Percentiles rank a stretch among this genome's conserved stretches.
These are phyloP conservation scores for Phoma sp. DNA, from an alignment of 2,329 filamentous ascomycete genomes.

Conservation along the genomic window DNA sequence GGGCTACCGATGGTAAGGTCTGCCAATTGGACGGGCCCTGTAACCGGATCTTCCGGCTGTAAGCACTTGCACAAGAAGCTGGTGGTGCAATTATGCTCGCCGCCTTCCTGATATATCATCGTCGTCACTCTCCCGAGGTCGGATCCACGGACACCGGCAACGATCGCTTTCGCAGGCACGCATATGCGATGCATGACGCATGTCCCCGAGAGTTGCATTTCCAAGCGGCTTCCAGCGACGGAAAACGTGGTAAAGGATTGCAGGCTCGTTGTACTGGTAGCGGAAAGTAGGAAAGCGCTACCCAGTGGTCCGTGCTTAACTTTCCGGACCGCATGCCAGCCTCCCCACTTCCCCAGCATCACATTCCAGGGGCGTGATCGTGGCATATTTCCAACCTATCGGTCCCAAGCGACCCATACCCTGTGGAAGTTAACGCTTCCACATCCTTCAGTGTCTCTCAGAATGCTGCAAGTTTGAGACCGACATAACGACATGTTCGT, in stretches of 20 bases:
- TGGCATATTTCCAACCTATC: constrained; percentile 1
- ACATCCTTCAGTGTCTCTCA: constrained; percentile 7
- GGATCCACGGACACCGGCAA: neutral
- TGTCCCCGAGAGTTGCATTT: constrained; percentile 1
- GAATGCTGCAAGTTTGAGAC: neutral
- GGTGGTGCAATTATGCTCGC: constrained; percentile 1
- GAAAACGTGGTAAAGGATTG: constrained; percentile 2
- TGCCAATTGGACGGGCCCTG: too few relatives aligned
- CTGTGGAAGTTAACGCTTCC: neutral
- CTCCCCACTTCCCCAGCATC: constrained; percentile 8
- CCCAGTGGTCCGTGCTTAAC: constrained; percentile 3
- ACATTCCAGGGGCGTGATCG: constrained; percentile 7
- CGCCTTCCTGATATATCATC: too few relatives aligned
- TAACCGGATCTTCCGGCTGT: too few relatives aligned
- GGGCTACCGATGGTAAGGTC: too few relatives aligned
- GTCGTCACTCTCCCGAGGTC: too few relatives aligned
- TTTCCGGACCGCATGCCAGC: constrained; percentile 4
- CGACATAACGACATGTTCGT: constrained; percentile 1
- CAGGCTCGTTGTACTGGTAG: constrained; percentile 1
- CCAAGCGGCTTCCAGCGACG: neutral
- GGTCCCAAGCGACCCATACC: neutral
- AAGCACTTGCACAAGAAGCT: neutral
- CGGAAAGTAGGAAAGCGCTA: neutral
- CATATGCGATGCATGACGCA: constrained; percentile 10
- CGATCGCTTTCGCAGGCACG: constrained; percentile 3